Evolutionary conservation across 129 eudicot genomes (phyloP), one percentile per base, ranked within the genome.

Genomic region (Tagetes erecta): DNA sequence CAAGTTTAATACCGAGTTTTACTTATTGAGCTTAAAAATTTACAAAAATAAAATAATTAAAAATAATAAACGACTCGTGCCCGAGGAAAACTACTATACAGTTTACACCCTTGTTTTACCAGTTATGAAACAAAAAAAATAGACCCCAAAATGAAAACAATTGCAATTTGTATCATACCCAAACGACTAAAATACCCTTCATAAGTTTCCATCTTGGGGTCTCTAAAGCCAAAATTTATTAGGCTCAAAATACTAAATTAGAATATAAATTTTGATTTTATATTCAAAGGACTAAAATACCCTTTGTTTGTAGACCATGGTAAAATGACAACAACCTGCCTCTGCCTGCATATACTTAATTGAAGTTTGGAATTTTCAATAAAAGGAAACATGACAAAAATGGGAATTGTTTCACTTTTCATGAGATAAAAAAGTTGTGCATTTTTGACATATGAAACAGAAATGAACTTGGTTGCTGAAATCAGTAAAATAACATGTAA

Each of bases 101-200:
- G 10, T 44, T 44, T 7, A 44, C 49, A 44, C 49, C 49, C 1
- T 10, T 7, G 8, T 44, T 44, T 44, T 2, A 4, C 30, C 7
- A 38, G 3, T 36, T 62, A 1, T 11, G 4, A 33, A 3, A 3
- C 4, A 3, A 58, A 62, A 20, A 55, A 37, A 27, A 6, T 20
- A 41, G 53, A 6, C 6, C 36, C 36, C 35, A 14, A 10, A 13
- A 36, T 40, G 6, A 36, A 40, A 13, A 39, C 11, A 8, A 44
- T 5, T 30, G 37, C 57, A 31, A 30, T 67, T 67, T 65, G 3
- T 39, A 7, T n/a, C 67, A 39, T 39, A 10, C 55, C 53, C 27
- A 67, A 8, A 71, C 39, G 34, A 71, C 66, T 53, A 71, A 39
- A 53, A 57, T 53, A 55, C 39, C 39, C 66, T 30, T 42, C 9